Percentiles rank a stretch among this genome's conserved stretches.
These are phyloP conservation scores for Anisodus tanguticus DNA, from an alignment of 257 asterid species.

Conservation along the genomic window DNA sequence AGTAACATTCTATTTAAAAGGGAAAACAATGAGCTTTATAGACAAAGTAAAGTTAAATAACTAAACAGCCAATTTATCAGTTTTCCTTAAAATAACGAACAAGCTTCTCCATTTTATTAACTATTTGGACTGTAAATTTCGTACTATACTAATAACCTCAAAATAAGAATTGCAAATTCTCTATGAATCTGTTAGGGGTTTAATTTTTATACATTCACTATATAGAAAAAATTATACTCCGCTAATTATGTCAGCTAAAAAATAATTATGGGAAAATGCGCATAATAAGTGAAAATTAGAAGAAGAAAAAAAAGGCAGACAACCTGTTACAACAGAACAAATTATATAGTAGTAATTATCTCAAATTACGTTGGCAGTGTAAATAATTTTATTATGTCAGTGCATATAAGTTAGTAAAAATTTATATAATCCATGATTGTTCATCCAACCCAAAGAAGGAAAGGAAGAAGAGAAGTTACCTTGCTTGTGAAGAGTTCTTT, in stretches of 20 bases:
- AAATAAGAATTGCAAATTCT: background rate
- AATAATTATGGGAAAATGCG: background rate
- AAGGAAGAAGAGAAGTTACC: constrained; percentile 34
- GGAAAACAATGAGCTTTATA: background rate
- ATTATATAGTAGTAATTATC: too few relatives aligned
- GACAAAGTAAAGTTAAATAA: background rate
- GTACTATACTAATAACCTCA: background rate
- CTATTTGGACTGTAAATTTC: background rate
- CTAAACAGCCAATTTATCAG: background rate
- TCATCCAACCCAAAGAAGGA: background rate
- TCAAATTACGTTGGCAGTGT: too few relatives aligned
- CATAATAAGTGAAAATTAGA: background rate
- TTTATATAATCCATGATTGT: background rate
- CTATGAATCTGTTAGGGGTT: background rate
- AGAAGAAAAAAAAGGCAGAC: background rate
- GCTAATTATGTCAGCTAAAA: background rate
- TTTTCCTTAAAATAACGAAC: background rate
- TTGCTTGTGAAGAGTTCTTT: constrained; percentile 45
- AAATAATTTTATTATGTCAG: too few relatives aligned
- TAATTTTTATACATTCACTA: too few relatives aligned
- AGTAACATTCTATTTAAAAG: background rate
- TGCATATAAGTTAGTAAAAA: background rate
- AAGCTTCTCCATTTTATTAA: background rate
- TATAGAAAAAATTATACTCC: background rate
- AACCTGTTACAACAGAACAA: too few relatives aligned